phyloP scores from a whole-genome alignment of 176 grass and related monocot species.

The Eleusine indica region DNA sequence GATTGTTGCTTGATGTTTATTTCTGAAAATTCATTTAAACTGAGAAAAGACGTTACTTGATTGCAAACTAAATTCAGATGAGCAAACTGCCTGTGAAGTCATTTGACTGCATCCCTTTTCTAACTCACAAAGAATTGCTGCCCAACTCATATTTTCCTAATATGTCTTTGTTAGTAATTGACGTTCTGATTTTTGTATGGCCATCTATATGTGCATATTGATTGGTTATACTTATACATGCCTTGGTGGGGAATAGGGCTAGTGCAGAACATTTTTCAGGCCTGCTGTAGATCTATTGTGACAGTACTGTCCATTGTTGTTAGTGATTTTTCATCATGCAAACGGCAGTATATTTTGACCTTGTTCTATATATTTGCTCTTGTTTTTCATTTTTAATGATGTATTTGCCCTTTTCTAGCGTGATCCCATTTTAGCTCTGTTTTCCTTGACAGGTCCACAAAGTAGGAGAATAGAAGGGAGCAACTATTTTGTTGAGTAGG shows the following conservation, averaged over 20 bases:
- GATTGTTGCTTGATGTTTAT: too few species aligned
- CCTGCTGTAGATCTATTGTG: neutral
- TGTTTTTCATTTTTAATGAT: neutral
- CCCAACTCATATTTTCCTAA: too few species aligned
- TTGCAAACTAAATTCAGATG: conserved; percentile 63
- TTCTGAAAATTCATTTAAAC: too few species aligned
- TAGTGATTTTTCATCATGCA: conserved; percentile 17
- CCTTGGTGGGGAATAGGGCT: too few species aligned
- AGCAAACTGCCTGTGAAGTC: conserved; percentile 67
- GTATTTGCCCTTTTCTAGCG: neutral
- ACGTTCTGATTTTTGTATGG: too few species aligned
- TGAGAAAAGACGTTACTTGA: neutral
- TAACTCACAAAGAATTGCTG: conserved; percentile 31
- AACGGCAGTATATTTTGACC: conserved; percentile 19
- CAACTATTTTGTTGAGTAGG: conserved; percentile 10
- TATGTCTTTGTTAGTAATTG: too few species aligned
- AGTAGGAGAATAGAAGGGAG: conserved; percentile 24
- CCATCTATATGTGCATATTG: too few species aligned
- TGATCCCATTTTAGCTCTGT: neutral
- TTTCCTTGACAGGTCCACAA: conserved; percentile 25
- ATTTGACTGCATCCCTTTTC: conserved; percentile 54
- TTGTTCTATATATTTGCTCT: neutral
- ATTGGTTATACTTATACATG: too few species aligned
- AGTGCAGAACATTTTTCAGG: too few species aligned
- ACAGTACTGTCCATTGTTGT: conserved; percentile 8